Evolutionary conservation across 495 filamentous ascomycete species (phyloP).

Genomic region (Neurospora terricola): DNA sequence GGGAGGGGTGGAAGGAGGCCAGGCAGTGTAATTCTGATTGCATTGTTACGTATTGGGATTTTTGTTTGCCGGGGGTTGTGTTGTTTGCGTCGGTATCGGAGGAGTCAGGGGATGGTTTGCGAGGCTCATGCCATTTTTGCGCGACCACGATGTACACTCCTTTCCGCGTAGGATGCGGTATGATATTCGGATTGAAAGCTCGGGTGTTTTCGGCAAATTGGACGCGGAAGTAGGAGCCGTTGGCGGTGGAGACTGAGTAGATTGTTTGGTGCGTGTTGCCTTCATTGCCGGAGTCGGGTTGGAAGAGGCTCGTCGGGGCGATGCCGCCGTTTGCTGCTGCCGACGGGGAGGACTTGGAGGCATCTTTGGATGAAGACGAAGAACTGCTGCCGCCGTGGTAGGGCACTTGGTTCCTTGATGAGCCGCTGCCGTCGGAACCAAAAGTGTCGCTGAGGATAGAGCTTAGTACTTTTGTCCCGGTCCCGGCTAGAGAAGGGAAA

Average conservation of each 20-base stretch:
- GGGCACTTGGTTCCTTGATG: neutral
- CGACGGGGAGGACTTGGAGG: neutral
- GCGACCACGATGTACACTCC: constrained; percentile 40
- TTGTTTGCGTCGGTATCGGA: neutral
- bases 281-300: neutral
- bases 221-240: constrained; percentile 34
- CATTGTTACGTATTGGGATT: neutral
- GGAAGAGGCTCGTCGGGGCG: neutral
- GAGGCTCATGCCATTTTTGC: constrained; percentile 14
- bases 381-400: neutral
- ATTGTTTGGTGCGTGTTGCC: constrained; percentile 24
- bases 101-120: neutral
- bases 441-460: constrained; percentile 1
- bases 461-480: neutral
- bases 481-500: neutral
- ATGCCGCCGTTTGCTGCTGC: neutral
- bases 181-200: constrained; percentile 43
- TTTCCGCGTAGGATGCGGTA: constrained; percentile 34
- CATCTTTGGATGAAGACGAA: neutral
- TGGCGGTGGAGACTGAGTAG: constrained; percentile 30
- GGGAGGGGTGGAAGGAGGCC: constrained; percentile 10
- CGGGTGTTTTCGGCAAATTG: constrained; percentile 22
- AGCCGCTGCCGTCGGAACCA: neutral
- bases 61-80: neutral
- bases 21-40: constrained; percentile 34